Evolutionary conservation across 179 eudicot species (phyloP).

Genomic region (Patellifolia procumbens): DNA sequence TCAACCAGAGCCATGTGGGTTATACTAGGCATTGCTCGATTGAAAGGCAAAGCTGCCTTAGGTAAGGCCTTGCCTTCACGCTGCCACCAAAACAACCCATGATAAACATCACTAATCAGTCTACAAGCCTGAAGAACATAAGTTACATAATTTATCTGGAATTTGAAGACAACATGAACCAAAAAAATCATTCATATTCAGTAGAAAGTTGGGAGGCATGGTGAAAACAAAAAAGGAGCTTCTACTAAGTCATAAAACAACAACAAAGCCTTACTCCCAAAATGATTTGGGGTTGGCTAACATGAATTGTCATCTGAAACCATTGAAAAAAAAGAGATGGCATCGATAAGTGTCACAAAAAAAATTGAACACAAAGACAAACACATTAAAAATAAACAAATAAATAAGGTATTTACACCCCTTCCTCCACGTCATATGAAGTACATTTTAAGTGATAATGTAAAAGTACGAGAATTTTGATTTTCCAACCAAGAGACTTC

Average conservation of each 20-base stretch:
- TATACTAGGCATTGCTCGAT: slow-evolving; percentile 87
- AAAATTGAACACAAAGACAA: no score
- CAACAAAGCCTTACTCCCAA: no score
- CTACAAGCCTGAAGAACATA: background rate
- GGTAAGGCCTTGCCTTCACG: slow-evolving; percentile 83
- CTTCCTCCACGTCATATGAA: background rate
- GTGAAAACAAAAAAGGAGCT: no score
- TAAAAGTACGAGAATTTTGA: background rate
- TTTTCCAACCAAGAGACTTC: background rate
- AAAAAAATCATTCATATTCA: background rate
- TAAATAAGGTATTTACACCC: background rate
- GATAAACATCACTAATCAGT: background rate
- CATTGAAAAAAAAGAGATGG: no score
- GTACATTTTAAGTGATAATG: background rate
- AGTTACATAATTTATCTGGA: background rate
- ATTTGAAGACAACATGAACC: background rate
- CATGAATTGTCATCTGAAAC: no score
- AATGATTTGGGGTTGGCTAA: no score
- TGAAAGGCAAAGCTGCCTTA: slow-evolving; percentile 88
- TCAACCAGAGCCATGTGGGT: slow-evolving; percentile 98
- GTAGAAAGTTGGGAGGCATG: background rate
- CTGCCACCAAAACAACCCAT: slow-evolving; percentile 40
- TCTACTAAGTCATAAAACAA: no score
- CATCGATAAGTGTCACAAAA: no score
- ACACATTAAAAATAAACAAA: no score